These are phyloP conservation scores for Malus hybrid DNA, from an alignment of 331 rosid species.

Conservation along the genomic window DNA sequence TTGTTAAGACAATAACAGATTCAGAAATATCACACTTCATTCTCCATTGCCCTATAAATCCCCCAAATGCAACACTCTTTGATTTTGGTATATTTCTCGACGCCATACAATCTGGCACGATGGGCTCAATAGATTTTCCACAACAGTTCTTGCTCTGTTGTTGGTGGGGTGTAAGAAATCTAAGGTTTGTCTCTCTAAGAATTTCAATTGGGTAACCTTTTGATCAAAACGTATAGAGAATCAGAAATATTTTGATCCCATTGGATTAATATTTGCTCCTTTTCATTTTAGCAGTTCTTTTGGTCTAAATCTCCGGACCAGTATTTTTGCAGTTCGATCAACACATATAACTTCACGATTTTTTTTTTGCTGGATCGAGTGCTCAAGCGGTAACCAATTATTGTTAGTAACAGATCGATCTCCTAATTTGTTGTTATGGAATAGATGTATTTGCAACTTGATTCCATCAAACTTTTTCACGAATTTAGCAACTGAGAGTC, in stretches of 20 bases:
- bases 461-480: neutral
- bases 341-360: too few relatives aligned
- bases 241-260: too few relatives aligned
- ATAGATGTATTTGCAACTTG: too few relatives aligned
- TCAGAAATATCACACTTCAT: neutral
- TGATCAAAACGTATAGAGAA: too few relatives aligned
- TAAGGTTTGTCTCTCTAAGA: neutral
- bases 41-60: neutral
- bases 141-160: neutral
- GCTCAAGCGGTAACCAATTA: too few relatives aligned
- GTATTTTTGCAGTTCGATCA: too few relatives aligned
- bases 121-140: neutral
- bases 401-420: too few relatives aligned
- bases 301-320: neutral
- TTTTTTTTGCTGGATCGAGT: too few relatives aligned
- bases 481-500: neutral
- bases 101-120: neutral
- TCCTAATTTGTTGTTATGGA: too few relatives aligned
- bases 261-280: neutral
- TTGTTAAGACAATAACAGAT: neutral
- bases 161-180: neutral
- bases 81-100: neutral
- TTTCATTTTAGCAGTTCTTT: neutral
- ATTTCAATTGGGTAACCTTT: too few relatives aligned
- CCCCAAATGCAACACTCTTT: neutral